These are phyloP conservation scores for Nakazawaea pomicola DNA, from an alignment of 805 yeast genomes.

Conservation along the genomic window DNA sequence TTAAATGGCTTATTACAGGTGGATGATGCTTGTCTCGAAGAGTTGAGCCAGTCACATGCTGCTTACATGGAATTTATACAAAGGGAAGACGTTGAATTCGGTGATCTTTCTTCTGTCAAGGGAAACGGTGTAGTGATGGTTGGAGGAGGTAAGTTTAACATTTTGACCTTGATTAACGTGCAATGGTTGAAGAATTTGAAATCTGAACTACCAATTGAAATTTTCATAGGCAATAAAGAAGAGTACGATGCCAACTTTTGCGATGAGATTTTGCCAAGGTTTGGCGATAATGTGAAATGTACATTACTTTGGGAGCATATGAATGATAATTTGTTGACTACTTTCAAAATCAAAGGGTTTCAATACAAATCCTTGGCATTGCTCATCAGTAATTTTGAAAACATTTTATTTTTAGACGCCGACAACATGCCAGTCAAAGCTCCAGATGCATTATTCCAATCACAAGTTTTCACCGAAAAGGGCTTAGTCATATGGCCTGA, in stretches of 20 bases:
- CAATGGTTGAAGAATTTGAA: constrained; percentile 40
- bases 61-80: constrained; percentile 27
- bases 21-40: constrained; percentile 26
- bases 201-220: constrained; percentile 44
- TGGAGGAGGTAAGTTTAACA: constrained; percentile 48
- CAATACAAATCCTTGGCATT: constrained; percentile 49
- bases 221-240: constrained; percentile 36
- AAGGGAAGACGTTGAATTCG: constrained; percentile 33
- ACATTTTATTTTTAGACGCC: constrained; percentile 44
- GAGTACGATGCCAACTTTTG: constrained; percentile 47
- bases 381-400: constrained; percentile 40
- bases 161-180: constrained; percentile 46
- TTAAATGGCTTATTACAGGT: constrained; percentile 38
- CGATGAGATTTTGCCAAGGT: constrained; percentile 32
- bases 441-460: constrained; percentile 41
- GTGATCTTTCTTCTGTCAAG: constrained; percentile 20
- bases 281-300: constrained; percentile 37
- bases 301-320: constrained; percentile 30
- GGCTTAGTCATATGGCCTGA: constrained; percentile 64
- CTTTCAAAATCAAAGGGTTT: constrained; percentile 35
- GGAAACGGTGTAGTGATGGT: constrained; percentile 43
- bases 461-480: constrained; percentile 34
- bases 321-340: constrained; percentile 22
- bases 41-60: constrained; percentile 33
- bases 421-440: constrained; percentile 42